These are phyloP conservation scores for Xylaria hypoxylon DNA, from an alignment of 2,329 filamentous ascomycete species.

Conservation along the genomic window DNA sequence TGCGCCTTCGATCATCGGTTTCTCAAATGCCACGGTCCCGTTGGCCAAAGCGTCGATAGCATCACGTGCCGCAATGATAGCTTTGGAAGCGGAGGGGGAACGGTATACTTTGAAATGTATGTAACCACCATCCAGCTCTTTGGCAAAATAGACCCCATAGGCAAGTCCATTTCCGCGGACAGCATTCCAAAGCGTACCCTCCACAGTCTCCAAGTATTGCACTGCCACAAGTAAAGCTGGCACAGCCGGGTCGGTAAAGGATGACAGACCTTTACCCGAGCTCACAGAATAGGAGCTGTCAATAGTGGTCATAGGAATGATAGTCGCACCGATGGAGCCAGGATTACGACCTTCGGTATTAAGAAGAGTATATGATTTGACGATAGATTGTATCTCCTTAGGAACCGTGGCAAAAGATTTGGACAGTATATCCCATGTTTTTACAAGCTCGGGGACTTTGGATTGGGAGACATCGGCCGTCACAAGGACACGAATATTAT, in stretches of 20 bases:
- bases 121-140: slow-evolving; percentile 81
- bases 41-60: slow-evolving; percentile 80
- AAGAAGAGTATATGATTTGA: slow-evolving; percentile 76
- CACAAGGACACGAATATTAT: slow-evolving; percentile 88
- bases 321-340: slow-evolving; percentile 77
- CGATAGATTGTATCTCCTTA: slow-evolving; percentile 74
- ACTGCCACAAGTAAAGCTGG: slow-evolving; percentile 89
- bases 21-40: slow-evolving; percentile 79
- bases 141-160: slow-evolving; percentile 85
- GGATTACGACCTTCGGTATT: slow-evolving; percentile 79
- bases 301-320: slow-evolving; percentile 91
- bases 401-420: slow-evolving; percentile 60
- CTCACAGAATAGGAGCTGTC: slow-evolving; percentile 91
- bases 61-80: slow-evolving; percentile 79
- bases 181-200: slow-evolving; percentile 93
- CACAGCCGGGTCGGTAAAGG: slow-evolving; percentile 79
- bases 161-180: slow-evolving; percentile 93
- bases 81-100: slow-evolving; percentile 88
- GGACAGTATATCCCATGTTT: slow-evolving; percentile 78
- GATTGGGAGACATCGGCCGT: slow-evolving; percentile 76
- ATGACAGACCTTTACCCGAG: slow-evolving; percentile 78
- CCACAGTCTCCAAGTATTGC: slow-evolving; percentile 90
- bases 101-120: slow-evolving; percentile 89
- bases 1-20: slow-evolving; percentile 86
- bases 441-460: slow-evolving; percentile 79